Conservation (phyloP, 306 rosid genomes). For the Medicago ruthenica region DNA sequence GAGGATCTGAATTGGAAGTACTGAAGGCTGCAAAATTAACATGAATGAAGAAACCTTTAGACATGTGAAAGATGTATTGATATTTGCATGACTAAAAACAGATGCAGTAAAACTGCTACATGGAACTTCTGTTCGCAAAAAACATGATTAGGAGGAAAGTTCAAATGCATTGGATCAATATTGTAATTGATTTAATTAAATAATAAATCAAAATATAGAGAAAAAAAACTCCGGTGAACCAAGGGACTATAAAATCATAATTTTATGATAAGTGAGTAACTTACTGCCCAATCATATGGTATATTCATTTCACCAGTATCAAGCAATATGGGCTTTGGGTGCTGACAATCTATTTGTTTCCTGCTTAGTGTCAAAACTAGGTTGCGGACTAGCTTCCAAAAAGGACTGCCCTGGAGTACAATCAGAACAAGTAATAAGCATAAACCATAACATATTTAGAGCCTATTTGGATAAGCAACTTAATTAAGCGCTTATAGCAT, state of each 20-base stretch:
- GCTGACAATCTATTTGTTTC: conserved; percentile 81
- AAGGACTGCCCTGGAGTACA: conserved; percentile 73
- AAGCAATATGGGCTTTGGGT: conserved; percentile 89
- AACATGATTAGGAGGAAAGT: conserved; percentile 14
- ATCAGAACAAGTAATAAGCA: conserved; percentile 44
- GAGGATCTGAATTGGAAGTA: conserved; percentile 93
- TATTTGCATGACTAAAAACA: conserved; percentile 18
- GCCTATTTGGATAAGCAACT: background rate
- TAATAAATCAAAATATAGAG: conserved; percentile 11
- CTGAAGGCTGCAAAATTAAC: conserved; percentile 75
- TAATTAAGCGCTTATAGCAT: background rate
- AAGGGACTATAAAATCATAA: conserved; percentile 18
- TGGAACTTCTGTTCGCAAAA: conserved; percentile 18
- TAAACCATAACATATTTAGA: conserved; percentile 12
- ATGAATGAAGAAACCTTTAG: conserved; percentile 30
- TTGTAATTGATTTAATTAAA: conserved; percentile 7
- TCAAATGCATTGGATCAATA: conserved; percentile 12
- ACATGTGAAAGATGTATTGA: conserved; percentile 12
- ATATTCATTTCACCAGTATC: conserved; percentile 91
- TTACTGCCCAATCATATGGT: conserved; percentile 98
- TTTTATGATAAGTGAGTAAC: conserved; percentile 45
- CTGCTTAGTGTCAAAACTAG: conserved; percentile 67
- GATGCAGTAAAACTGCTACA: conserved; percentile 26
- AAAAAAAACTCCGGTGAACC: conserved; percentile 22
- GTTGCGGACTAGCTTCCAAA: conserved; percentile 82